Percentiles rank a stretch among this genome's conserved stretches.
Evolutionary conservation across 345 rosid genomes (phyloP).

Genomic region (Salix koriyanagi): DNA sequence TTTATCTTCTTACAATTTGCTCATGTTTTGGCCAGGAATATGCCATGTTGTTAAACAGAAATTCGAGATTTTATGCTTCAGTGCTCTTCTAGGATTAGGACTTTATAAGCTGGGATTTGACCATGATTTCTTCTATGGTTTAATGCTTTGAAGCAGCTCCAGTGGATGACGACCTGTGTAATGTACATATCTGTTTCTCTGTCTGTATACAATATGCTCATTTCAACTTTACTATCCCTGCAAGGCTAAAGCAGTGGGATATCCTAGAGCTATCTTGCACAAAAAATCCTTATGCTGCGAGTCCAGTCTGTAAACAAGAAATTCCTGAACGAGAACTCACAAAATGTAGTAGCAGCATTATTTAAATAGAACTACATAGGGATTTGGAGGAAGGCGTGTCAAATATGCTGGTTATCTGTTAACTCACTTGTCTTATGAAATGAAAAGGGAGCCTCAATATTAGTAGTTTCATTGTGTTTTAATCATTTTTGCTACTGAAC

Average conservation of each 20-base stretch:
- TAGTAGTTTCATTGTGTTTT: background rate
- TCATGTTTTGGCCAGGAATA: constrained; percentile 36
- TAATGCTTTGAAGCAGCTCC: constrained; percentile 35
- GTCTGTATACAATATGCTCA: background rate
- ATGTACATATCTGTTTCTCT: background rate
- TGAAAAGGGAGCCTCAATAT: background rate
- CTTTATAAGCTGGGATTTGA: constrained; percentile 46
- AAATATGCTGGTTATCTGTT: background rate
- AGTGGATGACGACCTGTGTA: background rate
- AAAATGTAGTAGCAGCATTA: background rate
- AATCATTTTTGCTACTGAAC: background rate
- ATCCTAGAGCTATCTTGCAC: background rate
- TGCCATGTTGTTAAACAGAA: constrained; percentile 29
- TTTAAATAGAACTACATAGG: background rate
- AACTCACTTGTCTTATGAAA: background rate
- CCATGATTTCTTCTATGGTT: constrained; percentile 66
- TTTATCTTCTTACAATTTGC: constrained; percentile 9
- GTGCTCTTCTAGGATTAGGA: constrained; percentile 58
- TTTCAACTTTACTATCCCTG: background rate
- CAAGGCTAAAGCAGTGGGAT: background rate
- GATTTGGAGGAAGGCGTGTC: background rate
- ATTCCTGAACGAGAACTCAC: background rate
- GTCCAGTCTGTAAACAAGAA: background rate
- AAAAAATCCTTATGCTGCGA: background rate
- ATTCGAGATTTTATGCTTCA: constrained; percentile 30